Percentiles rank a stretch among this genome's conserved stretches.
Conservation (phyloP, 441 rosid species). For the Populus hybrid region DNA sequence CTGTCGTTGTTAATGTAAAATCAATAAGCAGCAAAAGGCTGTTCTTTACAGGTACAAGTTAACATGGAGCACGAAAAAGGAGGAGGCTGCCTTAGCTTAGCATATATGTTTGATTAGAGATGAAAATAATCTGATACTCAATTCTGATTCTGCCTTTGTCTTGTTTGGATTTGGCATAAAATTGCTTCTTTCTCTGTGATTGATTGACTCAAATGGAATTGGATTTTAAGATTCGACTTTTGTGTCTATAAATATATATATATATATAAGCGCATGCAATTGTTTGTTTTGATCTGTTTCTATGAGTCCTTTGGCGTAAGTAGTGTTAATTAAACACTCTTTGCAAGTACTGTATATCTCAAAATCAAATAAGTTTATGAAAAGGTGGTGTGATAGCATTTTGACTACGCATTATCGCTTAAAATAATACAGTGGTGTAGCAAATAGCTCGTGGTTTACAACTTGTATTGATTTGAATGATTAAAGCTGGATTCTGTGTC, state of each 20-base stretch:
- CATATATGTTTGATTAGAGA: conserved; percentile 1
- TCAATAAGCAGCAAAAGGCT: background rate
- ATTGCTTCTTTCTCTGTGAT: background rate
- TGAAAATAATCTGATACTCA: conserved; percentile 1
- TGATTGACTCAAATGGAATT: conserved; percentile 27
- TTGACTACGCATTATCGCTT: background rate
- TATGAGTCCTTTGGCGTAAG: too few relatives aligned
- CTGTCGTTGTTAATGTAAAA: background rate
- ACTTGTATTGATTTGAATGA: background rate
- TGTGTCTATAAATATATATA: too few relatives aligned
- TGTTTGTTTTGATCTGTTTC: background rate
- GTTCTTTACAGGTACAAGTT: background rate
- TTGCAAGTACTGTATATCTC: too few relatives aligned
- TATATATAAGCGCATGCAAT: background rate
- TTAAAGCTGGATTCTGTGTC: conserved; percentile 1
- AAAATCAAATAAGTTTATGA: too few relatives aligned
- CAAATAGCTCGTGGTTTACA: background rate
- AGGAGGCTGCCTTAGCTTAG: background rate
- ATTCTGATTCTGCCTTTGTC: conserved; percentile 15
- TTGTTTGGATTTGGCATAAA: conserved; percentile 11
- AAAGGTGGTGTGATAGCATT: background rate
- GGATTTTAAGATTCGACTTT: background rate
- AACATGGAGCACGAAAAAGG: background rate
- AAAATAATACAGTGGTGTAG: background rate
- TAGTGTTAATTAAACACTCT: too few relatives aligned